Evolutionary conservation across 345 rosid genomes (phyloP).

Genomic region (Bruguiera parviflora): DNA sequence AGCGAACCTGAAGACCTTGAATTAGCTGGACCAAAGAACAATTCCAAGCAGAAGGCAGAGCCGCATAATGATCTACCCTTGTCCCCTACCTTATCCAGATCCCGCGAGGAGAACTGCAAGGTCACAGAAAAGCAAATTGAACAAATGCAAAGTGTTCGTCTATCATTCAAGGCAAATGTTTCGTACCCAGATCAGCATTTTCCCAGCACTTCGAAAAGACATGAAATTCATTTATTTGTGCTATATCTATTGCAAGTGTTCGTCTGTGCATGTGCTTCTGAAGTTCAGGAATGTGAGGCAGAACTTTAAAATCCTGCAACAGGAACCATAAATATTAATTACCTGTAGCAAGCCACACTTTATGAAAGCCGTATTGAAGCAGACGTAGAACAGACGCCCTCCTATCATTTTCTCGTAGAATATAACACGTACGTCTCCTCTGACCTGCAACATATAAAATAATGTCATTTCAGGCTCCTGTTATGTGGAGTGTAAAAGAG

Average conservation of each 20-base stretch:
- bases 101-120: conserved; percentile 53
- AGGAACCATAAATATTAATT: conserved; percentile 18
- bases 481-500: not conserved
- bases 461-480: not conserved
- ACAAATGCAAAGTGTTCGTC: not conserved
- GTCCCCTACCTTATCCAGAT: conserved; percentile 76
- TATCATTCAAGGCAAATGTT: too few species aligned
- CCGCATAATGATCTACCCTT: conserved; percentile 73
- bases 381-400: conserved; percentile 79
- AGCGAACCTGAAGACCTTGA: conserved; percentile 24
- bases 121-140: not conserved
- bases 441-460: conserved; percentile 42
- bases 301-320: not conserved
- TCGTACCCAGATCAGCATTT: too few species aligned
- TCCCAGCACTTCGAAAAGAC: too few species aligned
- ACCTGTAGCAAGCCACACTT: conserved; percentile 81
- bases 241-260: too few species aligned
- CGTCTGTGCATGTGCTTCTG: not conserved
- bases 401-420: conserved; percentile 89
- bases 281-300: not conserved
- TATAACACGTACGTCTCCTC: conserved; percentile 70
- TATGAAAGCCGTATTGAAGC: conserved; percentile 91
- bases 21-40: conserved; percentile 76
- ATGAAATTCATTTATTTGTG: too few species aligned
- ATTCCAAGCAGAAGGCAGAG: conserved; percentile 71